phyloP scores from a whole-genome alignment of 768 basidiomycete species.

The Kwoniella botswanensis region DNA sequence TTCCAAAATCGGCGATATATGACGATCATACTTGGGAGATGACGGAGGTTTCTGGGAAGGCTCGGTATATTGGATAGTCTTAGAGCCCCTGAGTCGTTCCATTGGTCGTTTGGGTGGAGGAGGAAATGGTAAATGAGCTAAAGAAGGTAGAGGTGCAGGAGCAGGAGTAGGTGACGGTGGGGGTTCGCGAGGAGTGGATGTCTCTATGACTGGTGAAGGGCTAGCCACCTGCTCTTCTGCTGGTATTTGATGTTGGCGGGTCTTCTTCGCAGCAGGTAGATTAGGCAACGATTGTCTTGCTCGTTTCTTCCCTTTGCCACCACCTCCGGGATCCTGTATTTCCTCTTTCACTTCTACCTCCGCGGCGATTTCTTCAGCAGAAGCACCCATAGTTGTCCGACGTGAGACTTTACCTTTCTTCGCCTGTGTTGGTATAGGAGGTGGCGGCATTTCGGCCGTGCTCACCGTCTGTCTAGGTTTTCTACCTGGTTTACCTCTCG shows the following conservation, averaged over 20 bases:
- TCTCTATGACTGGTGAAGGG: conserved; percentile 28
- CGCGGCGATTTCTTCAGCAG: background rate
- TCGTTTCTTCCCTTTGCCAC: conserved; percentile 33
- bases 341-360: conserved; percentile 6
- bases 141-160: conserved; percentile 37
- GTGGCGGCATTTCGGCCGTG: conserved; percentile 20
- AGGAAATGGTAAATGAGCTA: conserved; percentile 48
- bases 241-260: background rate
- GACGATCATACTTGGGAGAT: conserved; percentile 62
- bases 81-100: conserved; percentile 71
- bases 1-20: conserved; percentile 66
- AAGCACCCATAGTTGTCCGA: conserved; percentile 19
- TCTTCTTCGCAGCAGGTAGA: conserved; percentile 26
- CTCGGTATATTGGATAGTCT: conserved; percentile 64
- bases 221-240: conserved; percentile 4
- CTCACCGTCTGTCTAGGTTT: background rate
- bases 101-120: conserved; percentile 69
- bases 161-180: conserved; percentile 28
- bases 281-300: conserved; percentile 29
- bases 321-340: conserved; percentile 10
- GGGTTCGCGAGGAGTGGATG: conserved; percentile 18
- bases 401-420: conserved; percentile 10
- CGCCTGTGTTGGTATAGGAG: conserved; percentile 15
- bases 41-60: conserved; percentile 70
- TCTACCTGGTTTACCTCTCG: conserved; percentile 1